phyloP scores from a whole-genome alignment of 225 moss, liverwort and hornwort genomes.

The Ulota crispa region DNA sequence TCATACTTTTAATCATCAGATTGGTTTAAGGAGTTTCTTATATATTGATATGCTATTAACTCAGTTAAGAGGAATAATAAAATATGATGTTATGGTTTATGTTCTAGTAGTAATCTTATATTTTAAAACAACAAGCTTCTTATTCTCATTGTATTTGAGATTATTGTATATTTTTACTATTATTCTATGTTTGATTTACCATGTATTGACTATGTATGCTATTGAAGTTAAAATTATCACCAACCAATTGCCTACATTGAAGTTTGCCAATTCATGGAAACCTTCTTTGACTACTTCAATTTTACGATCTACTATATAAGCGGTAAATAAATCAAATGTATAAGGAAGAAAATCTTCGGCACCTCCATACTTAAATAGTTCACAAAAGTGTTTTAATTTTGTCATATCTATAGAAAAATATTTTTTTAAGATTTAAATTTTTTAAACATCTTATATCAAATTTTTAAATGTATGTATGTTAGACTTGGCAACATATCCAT shows the following conservation, averaged over 20 bases:
- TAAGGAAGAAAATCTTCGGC: slow-evolving; percentile 27
- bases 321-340: slow-evolving; percentile 54
- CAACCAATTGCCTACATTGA: slow-evolving; percentile 37
- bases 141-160: no score
- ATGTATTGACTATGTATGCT: background rate
- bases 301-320: slow-evolving; percentile 29
- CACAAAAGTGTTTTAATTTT: slow-evolving; percentile 52
- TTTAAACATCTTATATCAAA: fast-evolving
- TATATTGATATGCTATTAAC: no score
- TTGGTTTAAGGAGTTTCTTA: fast-evolving
- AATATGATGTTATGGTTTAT: no score
- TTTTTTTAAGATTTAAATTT: background rate
- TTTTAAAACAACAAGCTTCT: background rate
- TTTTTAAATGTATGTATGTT: background rate
- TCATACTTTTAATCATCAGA: background rate
- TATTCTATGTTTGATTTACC: background rate
- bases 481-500: no score
- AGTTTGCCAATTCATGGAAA: slow-evolving; percentile 37
- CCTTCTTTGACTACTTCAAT: slow-evolving; percentile 20
- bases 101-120: background rate
- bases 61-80: background rate
- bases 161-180: background rate
- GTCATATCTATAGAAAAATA: slow-evolving; percentile 24
- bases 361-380: slow-evolving; percentile 50
- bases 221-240: background rate